Percentiles rank a stretch among this genome's conserved stretches.
phyloP scores from a whole-genome alignment of 345 rosid genomes.

The Euphorbia pulcherrima region DNA sequence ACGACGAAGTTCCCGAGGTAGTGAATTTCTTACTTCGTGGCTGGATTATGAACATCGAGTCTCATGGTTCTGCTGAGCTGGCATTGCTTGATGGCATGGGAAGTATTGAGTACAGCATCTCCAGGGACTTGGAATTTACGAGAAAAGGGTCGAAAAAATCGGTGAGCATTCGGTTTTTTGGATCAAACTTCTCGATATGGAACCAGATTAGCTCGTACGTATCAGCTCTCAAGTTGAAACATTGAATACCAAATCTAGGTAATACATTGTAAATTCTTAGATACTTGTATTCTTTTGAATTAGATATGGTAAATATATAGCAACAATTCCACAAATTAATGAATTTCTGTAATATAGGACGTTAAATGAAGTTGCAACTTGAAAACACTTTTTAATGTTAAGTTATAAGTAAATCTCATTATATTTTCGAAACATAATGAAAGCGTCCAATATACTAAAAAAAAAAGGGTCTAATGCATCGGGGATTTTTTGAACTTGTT shows the following conservation, averaged over 20 bases:
- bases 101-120: constrained; percentile 31
- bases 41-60: constrained; percentile 75
- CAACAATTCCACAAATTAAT: neutral
- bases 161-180: constrained; percentile 46
- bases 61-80: constrained; percentile 47
- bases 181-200: constrained; percentile 54
- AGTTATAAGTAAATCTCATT: no score
- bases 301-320: neutral
- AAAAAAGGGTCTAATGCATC: no score
- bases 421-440: no score
- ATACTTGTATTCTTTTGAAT: neutral
- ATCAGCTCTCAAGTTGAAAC: constrained; percentile 31
- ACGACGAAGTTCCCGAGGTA: constrained; percentile 99
- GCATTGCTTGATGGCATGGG: constrained; percentile 54
- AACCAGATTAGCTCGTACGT: constrained; percentile 36
- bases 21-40: constrained; percentile 78
- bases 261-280: neutral
- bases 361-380: no score
- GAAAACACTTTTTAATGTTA: no score
- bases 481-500: no score
- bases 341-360: no score
- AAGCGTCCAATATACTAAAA: no score
- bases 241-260: constrained; percentile 26
- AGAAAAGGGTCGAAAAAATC: constrained; percentile 58
- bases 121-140: constrained; percentile 55